Percentiles rank a stretch among this genome's conserved stretches.
Evolutionary conservation across 2,329 filamentous ascomycete genomes (phyloP).

Genomic region (Intubia oerlemansii): DNA sequence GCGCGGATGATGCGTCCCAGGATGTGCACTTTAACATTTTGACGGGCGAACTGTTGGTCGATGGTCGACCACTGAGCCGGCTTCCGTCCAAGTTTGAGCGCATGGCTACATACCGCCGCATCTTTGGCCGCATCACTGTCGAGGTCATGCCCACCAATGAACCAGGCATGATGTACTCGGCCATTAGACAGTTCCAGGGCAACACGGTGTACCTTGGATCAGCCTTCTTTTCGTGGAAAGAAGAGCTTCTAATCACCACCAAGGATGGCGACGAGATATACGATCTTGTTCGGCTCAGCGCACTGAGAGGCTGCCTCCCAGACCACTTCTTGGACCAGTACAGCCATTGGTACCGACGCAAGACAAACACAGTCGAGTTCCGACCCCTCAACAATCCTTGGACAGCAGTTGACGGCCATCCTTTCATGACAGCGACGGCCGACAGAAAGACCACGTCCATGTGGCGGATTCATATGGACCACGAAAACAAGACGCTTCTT

Average conservation of each 20-base stretch:
- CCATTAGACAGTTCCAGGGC: constrained; percentile 12
- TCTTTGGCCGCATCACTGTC: constrained; percentile 22
- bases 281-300: constrained; percentile 19
- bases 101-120: constrained; percentile 16
- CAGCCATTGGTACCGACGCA: constrained; percentile 21
- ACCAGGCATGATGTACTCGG: constrained; percentile 19
- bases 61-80: constrained; percentile 24
- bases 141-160: constrained; percentile 20
- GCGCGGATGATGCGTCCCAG: background rate
- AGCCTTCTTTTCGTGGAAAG: background rate
- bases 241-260: constrained; percentile 14
- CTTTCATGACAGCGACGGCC: too few relatives aligned
- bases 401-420: too few relatives aligned
- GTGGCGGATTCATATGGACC: too few relatives aligned
- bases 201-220: constrained; percentile 17
- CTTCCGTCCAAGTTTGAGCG: constrained; percentile 22
- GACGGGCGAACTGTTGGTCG: constrained; percentile 27
- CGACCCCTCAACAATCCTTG: constrained; percentile 11
- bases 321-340: constrained; percentile 16
- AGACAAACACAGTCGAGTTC: constrained; percentile 13
- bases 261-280: constrained; percentile 2
- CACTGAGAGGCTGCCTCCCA: constrained; percentile 14
- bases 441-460: too few relatives aligned
- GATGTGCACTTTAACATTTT: constrained; percentile 26
- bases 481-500: too few relatives aligned